phyloP scores from a whole-genome alignment of 768 basidiomycete species.

The Xerocomellus intermedius region DNA sequence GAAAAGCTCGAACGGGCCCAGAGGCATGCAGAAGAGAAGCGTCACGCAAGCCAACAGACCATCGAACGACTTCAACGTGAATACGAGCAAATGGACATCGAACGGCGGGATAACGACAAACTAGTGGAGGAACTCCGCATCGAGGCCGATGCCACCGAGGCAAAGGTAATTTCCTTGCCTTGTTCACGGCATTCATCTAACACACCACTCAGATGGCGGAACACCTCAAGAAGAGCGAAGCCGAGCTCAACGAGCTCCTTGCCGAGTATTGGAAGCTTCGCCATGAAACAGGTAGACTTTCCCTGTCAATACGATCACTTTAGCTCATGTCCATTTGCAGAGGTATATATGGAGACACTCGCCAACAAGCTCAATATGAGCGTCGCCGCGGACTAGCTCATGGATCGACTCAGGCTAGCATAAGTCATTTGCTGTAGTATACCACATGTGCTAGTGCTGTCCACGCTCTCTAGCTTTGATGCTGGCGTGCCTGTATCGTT shows the following conservation, averaged over 20 bases:
- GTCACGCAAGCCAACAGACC: slow-evolving; percentile 64
- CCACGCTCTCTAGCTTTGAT: neutral
- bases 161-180: slow-evolving; percentile 44
- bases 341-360: slow-evolving; percentile 84
- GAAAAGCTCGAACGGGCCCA: slow-evolving; percentile 82
- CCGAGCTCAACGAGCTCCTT: slow-evolving; percentile 77
- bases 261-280: slow-evolving; percentile 81
- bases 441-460: slow-evolving; percentile 11
- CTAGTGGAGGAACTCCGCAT: slow-evolving; percentile 73
- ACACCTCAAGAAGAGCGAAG: slow-evolving; percentile 70
- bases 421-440: slow-evolving; percentile 22
- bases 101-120: slow-evolving; percentile 75
- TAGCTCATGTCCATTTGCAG: slow-evolving; percentile 36
- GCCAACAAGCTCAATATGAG: slow-evolving; percentile 76
- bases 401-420: neutral
- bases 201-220: slow-evolving; percentile 60
- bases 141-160: slow-evolving; percentile 67
- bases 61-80: slow-evolving; percentile 76
- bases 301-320: neutral
- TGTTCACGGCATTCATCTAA: neutral
- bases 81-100: slow-evolving; percentile 75
- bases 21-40: slow-evolving; percentile 78
- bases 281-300: slow-evolving; percentile 62
- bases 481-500: neutral
- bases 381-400: slow-evolving; percentile 29